phyloP scores from a whole-genome alignment of 768 basidiomycete genomes.

The Mrakia blollopis region DNA sequence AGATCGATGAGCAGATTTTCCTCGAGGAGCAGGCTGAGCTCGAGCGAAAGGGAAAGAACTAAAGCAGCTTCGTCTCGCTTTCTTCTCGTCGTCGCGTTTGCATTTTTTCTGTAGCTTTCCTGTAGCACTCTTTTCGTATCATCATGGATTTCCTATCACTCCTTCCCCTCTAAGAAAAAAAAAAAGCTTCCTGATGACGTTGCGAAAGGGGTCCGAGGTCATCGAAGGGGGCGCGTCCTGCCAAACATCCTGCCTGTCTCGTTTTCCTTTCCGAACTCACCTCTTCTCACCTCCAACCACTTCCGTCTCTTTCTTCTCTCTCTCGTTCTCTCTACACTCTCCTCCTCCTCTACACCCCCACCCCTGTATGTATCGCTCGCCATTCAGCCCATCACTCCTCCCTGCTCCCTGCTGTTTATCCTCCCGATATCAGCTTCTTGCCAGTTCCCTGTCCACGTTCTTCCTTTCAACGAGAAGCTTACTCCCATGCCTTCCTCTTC shows the following conservation, averaged over 20 bases:
- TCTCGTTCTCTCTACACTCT: neutral
- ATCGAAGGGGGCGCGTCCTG: neutral
- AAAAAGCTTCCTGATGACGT: neutral
- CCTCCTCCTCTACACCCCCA: neutral
- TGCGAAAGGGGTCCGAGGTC: neutral
- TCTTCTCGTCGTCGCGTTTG: neutral
- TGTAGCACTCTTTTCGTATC: neutral
- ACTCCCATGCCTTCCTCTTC: neutral
- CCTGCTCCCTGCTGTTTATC: neutral
- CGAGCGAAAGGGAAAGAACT: neutral
- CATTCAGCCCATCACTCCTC: neutral
- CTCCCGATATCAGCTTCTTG: neutral
- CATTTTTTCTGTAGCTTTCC: neutral
- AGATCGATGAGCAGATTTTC: conserved; percentile 30
- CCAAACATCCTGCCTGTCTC: neutral
- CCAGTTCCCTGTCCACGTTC: neutral
- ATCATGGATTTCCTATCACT: neutral
- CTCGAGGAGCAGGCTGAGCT: conserved; percentile 28
- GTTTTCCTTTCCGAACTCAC: too few relatives aligned
- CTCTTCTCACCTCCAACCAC: neutral
- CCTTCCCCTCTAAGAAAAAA: neutral
- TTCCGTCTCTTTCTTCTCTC: neutral
- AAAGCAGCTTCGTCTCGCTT: neutral
- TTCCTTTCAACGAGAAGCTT: neutral
- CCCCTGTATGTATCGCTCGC: neutral